phyloP scores from a whole-genome alignment of 2,329 filamentous ascomycete genomes.

The Ceratocystis lukuohia region DNA sequence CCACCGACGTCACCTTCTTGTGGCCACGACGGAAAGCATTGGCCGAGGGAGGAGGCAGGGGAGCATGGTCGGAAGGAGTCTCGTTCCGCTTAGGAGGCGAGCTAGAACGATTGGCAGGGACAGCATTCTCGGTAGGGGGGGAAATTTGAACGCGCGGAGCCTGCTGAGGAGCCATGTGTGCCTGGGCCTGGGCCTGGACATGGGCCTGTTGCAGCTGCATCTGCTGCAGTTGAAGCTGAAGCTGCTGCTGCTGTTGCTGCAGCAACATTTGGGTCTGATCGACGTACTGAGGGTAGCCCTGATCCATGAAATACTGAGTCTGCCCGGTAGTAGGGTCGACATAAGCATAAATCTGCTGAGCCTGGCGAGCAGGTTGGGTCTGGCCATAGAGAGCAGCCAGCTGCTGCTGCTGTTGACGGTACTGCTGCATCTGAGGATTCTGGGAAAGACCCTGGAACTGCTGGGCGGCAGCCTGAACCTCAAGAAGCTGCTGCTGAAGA shows the following conservation, averaged over 20 bases:
- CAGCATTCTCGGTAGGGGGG: conserved; percentile 53
- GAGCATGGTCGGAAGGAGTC: conserved; percentile 52
- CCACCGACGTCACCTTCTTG: conserved; percentile 74
- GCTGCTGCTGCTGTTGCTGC: conserved; percentile 35
- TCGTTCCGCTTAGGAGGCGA: conserved; percentile 53
- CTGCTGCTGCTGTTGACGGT: conserved; percentile 32
- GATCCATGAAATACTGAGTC: conserved; percentile 67
- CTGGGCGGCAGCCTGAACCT: conserved; percentile 68
- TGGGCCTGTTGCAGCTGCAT: conserved; percentile 31
- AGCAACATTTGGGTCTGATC: conserved; percentile 25
- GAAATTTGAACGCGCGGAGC: conserved; percentile 66
- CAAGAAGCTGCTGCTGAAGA: conserved; percentile 82
- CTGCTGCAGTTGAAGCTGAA: conserved; percentile 30
- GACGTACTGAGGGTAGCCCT: conserved; percentile 35
- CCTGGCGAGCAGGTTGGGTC: conserved; percentile 31
- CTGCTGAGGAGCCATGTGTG: conserved; percentile 13
- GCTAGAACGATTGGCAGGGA: conserved; percentile 43
- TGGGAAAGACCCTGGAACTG: conserved; percentile 69
- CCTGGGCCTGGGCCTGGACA: conserved; percentile 20
- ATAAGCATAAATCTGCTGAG: conserved; percentile 42
- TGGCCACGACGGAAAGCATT: conserved; percentile 89
- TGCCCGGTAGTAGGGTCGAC: conserved; percentile 81
- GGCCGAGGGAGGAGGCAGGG: conserved; percentile 74
- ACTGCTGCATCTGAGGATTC: conserved; percentile 39
- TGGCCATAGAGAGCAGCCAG: conserved; percentile 27